These are phyloP conservation scores for Heliamphora exappendiculata DNA, from an alignment of 148 eudicot genomes.

Conservation along the genomic window DNA sequence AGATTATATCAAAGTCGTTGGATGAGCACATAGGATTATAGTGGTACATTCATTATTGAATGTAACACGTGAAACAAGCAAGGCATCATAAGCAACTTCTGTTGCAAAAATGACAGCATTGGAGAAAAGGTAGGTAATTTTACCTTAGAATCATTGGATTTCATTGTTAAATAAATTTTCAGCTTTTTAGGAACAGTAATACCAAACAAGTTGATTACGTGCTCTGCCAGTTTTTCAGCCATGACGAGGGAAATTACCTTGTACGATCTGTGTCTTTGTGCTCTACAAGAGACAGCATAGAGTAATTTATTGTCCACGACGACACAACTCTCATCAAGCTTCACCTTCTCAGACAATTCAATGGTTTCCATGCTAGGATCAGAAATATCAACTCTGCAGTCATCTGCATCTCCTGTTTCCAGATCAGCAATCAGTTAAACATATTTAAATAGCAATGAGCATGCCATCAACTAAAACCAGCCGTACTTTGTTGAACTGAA, in stretches of 20 bases:
- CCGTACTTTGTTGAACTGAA: neutral
- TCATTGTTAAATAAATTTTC: neutral
- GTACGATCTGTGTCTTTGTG: slow-evolving; percentile 33
- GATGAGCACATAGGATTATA: neutral
- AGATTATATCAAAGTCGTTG: neutral
- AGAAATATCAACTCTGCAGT: slow-evolving; percentile 10
- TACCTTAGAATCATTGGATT: neutral
- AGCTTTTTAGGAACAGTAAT: neutral
- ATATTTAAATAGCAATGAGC: neutral
- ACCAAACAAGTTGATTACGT: neutral
- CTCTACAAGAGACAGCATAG: slow-evolving; percentile 14
- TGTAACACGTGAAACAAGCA: neutral
- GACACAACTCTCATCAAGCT: slow-evolving; percentile 23
- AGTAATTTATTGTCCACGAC: slow-evolving; percentile 11
- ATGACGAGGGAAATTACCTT: slow-evolving; percentile 23
- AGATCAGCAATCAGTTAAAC: slow-evolving; percentile 10
- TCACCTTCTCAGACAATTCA: slow-evolving; percentile 24
- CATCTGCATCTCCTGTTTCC: slow-evolving; percentile 20
- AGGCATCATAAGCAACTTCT: neutral
- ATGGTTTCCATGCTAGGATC: slow-evolving; percentile 31
- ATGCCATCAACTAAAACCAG: neutral
- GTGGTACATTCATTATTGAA: neutral
- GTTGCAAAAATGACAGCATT: too few relatives aligned
- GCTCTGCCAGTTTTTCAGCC: neutral
- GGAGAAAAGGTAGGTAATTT: neutral